phyloP scores from a whole-genome alignment of 352 stramenopile genomes.

The Phytophthora sansomeana region DNA sequence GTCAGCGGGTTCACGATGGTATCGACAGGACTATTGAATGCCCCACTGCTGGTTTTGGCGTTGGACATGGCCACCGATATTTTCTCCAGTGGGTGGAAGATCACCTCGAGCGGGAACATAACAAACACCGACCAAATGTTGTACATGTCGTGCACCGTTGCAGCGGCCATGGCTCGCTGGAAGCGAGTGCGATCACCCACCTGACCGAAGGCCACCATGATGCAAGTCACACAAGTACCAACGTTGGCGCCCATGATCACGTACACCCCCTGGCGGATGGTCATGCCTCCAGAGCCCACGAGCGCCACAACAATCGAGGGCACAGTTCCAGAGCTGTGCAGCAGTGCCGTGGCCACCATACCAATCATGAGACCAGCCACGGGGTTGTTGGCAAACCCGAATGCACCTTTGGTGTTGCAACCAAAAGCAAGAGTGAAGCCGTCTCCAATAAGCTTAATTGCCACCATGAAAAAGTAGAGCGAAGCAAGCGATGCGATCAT shows the following conservation, averaged over 20 bases:
- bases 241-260: constrained; percentile 93
- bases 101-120: constrained; percentile 68
- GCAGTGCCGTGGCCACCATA: constrained; percentile 65
- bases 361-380: constrained; percentile 74
- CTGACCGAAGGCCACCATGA: constrained; percentile 42
- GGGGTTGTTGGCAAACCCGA: constrained; percentile 68
- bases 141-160: constrained; percentile 74
- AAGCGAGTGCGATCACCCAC: constrained; percentile 71
- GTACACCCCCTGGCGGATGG: constrained; percentile 81
- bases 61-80: constrained; percentile 48
- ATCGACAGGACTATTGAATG: constrained; percentile 48
- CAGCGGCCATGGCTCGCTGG: constrained; percentile 57
- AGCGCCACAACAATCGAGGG: constrained; percentile 76
- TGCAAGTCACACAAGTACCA: constrained; percentile 89
- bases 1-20: constrained; percentile 42
- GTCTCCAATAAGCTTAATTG: constrained; percentile 4
- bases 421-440: constrained; percentile 66
- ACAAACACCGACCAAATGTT: constrained; percentile 85
- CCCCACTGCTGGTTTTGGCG: constrained; percentile 5
- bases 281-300: constrained; percentile 62
- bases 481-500: constrained; percentile 37
- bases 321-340: constrained; percentile 76
- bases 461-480: constrained; percentile 83
- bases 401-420: constrained; percentile 60
- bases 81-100: constrained; percentile 58